Base-by-base conservation (phyloP, 371 early-diverging fungal species). In the Lichtheimia hyalospora region DNA sequence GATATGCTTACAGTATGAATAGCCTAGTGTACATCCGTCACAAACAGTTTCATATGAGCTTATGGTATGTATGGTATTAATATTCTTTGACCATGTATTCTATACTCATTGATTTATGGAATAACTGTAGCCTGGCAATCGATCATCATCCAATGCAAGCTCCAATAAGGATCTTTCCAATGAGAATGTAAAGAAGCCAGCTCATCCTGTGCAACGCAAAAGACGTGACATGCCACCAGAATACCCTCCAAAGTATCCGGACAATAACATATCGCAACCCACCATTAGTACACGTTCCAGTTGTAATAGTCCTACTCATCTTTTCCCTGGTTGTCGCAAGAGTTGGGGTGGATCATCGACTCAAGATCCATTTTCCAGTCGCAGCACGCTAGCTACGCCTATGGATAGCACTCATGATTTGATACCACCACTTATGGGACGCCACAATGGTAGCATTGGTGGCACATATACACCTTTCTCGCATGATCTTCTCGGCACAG, bases 21-120 rank as follows among this genome's bases (percentile, higher is more conserved):
- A 56, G 40, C 58, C 63, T 15, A 63, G 63, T 40, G 44, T 63
- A 6, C 63, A 63, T 46, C 63, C 63, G 12, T 24, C 58, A 10
- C 63, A 57, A 23, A 53, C 53, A 23, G 40, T 52, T 15, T 63
- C 63, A n/a, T 63, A 63, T 28, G 63, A 63, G 39, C 49, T 63
- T 34, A 51, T 49, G 58, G 62, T 62, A 62, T 16, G 55, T 23
- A 16, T 44, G 39, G 14, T 43, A 20, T 14, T 34, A 10, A 13
- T 23, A 0, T 5, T 20, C 24, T 6, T 27, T 24, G 2, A 16
- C 42, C 6, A 24, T 41, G 5, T 42, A 3, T 42, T 5, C 5
- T 25, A 25, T 23, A 13, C 15, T 28, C 15, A 16, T 42, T 43
- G 3, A 25, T 46, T 15, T 27, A 14, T 27, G 18, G 44, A n/a